Evolutionary conservation across 1,284 basidiomycete genomes (phyloP), one percentile per base, ranked within the genome.

Genomic region (Salmacisia buchloeana): DNA sequence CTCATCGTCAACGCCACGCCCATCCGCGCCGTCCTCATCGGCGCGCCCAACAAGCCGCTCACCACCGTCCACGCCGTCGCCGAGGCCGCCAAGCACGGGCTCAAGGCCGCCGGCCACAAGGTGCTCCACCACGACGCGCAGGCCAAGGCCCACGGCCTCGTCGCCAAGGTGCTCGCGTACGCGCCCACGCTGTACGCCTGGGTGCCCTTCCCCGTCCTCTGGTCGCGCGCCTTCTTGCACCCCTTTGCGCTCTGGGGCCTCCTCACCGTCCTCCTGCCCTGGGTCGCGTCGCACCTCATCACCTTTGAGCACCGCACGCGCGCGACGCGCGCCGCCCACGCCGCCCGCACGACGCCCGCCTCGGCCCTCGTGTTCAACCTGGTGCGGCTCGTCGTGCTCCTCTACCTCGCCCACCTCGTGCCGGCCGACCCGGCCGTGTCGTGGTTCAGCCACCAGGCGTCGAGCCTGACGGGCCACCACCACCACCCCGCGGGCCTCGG

Each of bases 91-190:
- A 52, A 65, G 60, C 45, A 43, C 41, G 58, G 43, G 27, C 65
- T 69, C 62, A 61, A 59, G 5, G 67, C 66, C 61, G 66, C 70
- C 61, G 65, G 62, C 12, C 65, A 63, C 52, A 66, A 66, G 41
- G 65, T 72, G 7, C 69, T 72, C 25, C 70, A 73, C 65, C 72
- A 67, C 62, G 67, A 65, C 58, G 57, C 74, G 13, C 34, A 71
- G 35, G 70, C 72, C 23, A 54, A 74, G 46, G 63, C 62, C 2
- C 66, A 65, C 25, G 68, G 63, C 25, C 34, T 72, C 59, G 36
- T 69, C 49, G 64, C 65, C 61, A 62, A 61, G 27, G 18, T 54
- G 25, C 34, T 18, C 23, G 6, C 7, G 21, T 60, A 27, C 35
- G 31, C 25, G 38, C 59, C 49, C 49, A 54, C 31, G 49, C 49